Conservation (phyloP, 257 asterid species). For the Ballota nigra region DNA sequence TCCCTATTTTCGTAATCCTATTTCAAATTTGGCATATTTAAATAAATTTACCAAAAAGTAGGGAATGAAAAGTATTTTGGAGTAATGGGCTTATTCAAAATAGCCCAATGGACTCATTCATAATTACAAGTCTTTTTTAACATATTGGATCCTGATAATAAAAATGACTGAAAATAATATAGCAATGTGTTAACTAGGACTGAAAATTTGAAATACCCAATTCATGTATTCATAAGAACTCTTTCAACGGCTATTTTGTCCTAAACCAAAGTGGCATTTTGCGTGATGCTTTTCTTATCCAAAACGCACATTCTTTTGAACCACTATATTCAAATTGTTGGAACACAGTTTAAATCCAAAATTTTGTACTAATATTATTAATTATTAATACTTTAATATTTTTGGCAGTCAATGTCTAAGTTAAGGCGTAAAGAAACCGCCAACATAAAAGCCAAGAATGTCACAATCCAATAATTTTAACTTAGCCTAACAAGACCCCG, state of each 20-base stretch:
- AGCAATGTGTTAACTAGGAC: too few species aligned
- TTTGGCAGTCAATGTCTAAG: constrained; percentile 22
- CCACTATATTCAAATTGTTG: constrained; percentile 1
- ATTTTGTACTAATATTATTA: not conserved
- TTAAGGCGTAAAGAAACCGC: constrained; percentile 17
- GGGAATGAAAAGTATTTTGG: not conserved
- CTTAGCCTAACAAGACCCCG: not conserved
- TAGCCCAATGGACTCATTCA: constrained; percentile 19
- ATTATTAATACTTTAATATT: too few species aligned
- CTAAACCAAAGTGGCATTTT: not conserved
- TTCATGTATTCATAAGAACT: not conserved
- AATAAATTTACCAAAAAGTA: too few species aligned
- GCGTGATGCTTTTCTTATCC: not conserved
- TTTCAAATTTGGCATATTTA: too few species aligned
- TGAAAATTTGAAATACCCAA: too few species aligned
- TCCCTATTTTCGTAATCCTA: too few species aligned
- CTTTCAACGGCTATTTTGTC: not conserved
- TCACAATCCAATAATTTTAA: not conserved
- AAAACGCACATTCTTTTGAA: constrained; percentile 13
- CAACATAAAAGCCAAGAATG: constrained; percentile 15
- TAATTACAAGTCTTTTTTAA: not conserved
- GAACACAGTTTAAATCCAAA: not conserved
- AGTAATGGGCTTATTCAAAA: not conserved
- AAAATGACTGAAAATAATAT: not conserved
- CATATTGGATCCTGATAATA: not conserved